These are phyloP conservation scores for Rhodotorula glutinis DNA, from an alignment of 1,284 basidiomycete genomes.

Conservation along the genomic window DNA sequence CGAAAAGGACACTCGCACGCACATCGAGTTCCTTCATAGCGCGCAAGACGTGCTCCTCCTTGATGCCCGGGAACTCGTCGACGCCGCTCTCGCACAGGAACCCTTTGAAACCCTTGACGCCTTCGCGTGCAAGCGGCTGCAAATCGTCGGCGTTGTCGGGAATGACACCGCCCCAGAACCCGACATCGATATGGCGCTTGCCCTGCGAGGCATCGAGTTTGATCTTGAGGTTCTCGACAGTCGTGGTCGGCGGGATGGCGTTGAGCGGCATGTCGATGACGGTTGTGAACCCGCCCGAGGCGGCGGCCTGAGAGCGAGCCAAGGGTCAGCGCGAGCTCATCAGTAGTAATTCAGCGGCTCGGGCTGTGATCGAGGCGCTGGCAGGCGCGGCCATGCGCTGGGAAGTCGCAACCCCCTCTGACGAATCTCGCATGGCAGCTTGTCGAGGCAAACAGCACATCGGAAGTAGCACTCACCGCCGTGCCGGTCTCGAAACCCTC, in stretches of 20 bases:
- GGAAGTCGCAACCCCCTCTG: too few relatives aligned
- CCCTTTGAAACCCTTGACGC: constrained; percentile 92
- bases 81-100: constrained; percentile 92
- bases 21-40: constrained; percentile 75
- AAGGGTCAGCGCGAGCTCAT: background rate
- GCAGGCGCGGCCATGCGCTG: too few relatives aligned
- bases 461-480: constrained; percentile 14
- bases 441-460: too few relatives aligned
- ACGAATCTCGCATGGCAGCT: too few relatives aligned
- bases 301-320: constrained; percentile 60
- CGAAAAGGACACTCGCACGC: constrained; percentile 7
- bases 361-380: too few relatives aligned
- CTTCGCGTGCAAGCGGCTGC: constrained; percentile 63
- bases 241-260: constrained; percentile 89
- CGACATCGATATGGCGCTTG: constrained; percentile 78
- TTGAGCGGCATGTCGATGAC: constrained; percentile 94
- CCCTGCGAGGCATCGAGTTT: constrained; percentile 69
- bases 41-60: constrained; percentile 61
- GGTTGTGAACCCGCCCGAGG: constrained; percentile 84
- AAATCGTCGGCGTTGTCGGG: constrained; percentile 77
- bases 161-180: constrained; percentile 91
- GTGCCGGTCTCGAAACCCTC: constrained; percentile 92
- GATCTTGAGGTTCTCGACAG: constrained; percentile 64
- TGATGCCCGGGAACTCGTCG: constrained; percentile 85
- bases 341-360: background rate